Conservation (phyloP, 2,329 filamentous ascomycete genomes). For the Venturia nashicola region DNA sequence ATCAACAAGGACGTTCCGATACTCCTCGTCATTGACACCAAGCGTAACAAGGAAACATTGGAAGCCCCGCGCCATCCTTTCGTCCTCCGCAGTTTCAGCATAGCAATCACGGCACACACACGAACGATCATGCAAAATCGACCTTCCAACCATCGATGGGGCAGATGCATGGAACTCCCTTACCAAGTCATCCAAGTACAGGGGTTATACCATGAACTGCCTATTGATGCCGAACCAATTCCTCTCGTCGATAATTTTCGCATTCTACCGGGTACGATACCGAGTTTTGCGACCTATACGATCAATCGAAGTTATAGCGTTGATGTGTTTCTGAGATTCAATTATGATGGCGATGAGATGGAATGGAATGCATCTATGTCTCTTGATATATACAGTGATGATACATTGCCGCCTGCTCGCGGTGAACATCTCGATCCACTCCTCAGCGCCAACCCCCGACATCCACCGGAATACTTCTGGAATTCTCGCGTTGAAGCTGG, state of each 20-base stretch:
- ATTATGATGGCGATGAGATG: not conserved
- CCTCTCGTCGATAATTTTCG: constrained; percentile 5
- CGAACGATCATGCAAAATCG: constrained; percentile 6
- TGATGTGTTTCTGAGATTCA: constrained; percentile 3
- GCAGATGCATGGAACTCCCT: constrained; percentile 5
- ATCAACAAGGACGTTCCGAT: not conserved
- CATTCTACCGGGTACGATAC: constrained; percentile 4
- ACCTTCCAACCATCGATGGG: constrained; percentile 1
- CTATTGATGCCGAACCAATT: not conserved
- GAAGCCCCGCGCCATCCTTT: not conserved
- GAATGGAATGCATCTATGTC: constrained; percentile 4
- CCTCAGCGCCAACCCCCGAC: constrained; percentile 1
- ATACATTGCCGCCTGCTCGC: not conserved
- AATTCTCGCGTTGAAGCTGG: constrained; percentile 5
- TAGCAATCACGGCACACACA: constrained; percentile 7
- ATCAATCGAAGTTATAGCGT: constrained; percentile 7
- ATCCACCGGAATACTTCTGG: constrained; percentile 5
- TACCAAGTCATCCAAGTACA: constrained; percentile 1
- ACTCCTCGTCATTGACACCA: constrained; percentile 5
- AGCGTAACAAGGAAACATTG: not conserved
- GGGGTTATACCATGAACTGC: not conserved
- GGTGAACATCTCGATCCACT: constrained; percentile 7
- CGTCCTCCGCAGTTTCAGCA: not conserved
- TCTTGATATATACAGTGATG: not conserved
- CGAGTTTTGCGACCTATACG: constrained; percentile 5